Conservation (phyloP, 169 alveolate genomes). For the Plasmodium falciparum region DNA sequence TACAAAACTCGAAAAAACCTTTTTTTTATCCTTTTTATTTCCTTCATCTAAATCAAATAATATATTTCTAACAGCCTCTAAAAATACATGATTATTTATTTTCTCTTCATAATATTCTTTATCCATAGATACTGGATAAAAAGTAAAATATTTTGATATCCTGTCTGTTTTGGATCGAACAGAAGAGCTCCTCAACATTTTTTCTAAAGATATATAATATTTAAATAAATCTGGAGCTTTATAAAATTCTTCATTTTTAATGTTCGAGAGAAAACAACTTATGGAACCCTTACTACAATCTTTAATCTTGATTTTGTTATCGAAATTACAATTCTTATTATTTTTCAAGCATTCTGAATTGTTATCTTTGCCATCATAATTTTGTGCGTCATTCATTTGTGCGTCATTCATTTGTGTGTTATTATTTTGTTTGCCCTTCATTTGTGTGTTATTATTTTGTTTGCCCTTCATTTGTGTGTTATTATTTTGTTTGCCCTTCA, state of each 20-base stretch:
- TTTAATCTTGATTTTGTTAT: background rate
- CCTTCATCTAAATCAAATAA: slow-evolving; percentile 28
- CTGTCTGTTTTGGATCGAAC: slow-evolving; percentile 14
- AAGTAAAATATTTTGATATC: slow-evolving; percentile 30
- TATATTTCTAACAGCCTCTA: slow-evolving; percentile 60
- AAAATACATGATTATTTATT: slow-evolving; percentile 12
- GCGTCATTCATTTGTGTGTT: background rate
- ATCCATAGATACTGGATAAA: slow-evolving; percentile 14
- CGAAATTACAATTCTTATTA: background rate
- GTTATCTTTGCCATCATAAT: background rate
- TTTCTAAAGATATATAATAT: slow-evolving; percentile 44
- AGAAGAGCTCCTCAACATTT: slow-evolving; percentile 10
- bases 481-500: background rate
- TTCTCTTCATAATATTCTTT: slow-evolving; percentile 12
- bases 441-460: no score
- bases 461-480: background rate
- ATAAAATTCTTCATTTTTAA: background rate
- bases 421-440: background rate
- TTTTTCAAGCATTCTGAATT: background rate
- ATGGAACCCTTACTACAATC: background rate
- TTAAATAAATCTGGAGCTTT: slow-evolving; percentile 21
- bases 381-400: background rate
- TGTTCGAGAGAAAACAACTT: slow-evolving; percentile 14
- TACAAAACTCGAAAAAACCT: slow-evolving; percentile 22
- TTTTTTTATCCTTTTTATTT: slow-evolving; percentile 11